These are phyloP conservation scores for Oidiodendron maius DNA, from an alignment of 495 filamentous ascomycete species.

Conservation along the genomic window DNA sequence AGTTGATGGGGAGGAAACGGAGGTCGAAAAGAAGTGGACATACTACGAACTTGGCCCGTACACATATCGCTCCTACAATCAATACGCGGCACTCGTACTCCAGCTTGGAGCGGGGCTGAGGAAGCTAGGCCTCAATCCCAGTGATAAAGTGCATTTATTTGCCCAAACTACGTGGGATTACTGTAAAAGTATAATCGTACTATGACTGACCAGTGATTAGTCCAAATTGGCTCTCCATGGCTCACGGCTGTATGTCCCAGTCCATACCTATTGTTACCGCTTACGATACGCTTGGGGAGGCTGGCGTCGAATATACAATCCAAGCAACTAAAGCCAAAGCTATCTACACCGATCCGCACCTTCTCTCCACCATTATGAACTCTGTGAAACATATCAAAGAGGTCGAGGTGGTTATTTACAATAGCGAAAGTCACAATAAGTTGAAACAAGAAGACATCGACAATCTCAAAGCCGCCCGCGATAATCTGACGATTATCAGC, in stretches of 20 bases:
- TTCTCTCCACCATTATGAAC: slow-evolving; percentile 70
- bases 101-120: slow-evolving; percentile 51
- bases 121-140: slow-evolving; percentile 44
- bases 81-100: slow-evolving; percentile 49
- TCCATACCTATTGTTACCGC: slow-evolving; percentile 91
- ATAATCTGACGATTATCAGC: slow-evolving; percentile 68
- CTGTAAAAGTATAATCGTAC: not conserved
- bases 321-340: slow-evolving; percentile 77
- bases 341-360: slow-evolving; percentile 84
- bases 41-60: slow-evolving; percentile 60
- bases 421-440: slow-evolving; percentile 59
- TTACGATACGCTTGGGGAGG: slow-evolving; percentile 93
- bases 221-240: slow-evolving; percentile 72
- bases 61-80: slow-evolving; percentile 52
- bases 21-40: slow-evolving; percentile 62
- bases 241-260: slow-evolving; percentile 74
- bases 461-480: slow-evolving; percentile 61
- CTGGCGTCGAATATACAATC: slow-evolving; percentile 85
- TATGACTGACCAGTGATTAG: slow-evolving; percentile 34
- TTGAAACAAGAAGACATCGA: slow-evolving; percentile 72
- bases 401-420: slow-evolving; percentile 81
- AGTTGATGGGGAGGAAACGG: slow-evolving; percentile 53
- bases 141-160: slow-evolving; percentile 54
- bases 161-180: slow-evolving; percentile 47
- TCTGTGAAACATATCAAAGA: slow-evolving; percentile 73